Evolutionary conservation across 805 yeast genomes (phyloP), one percentile per base, ranked within the genome.

Genomic region (Kodamaea sagamina): DNA sequence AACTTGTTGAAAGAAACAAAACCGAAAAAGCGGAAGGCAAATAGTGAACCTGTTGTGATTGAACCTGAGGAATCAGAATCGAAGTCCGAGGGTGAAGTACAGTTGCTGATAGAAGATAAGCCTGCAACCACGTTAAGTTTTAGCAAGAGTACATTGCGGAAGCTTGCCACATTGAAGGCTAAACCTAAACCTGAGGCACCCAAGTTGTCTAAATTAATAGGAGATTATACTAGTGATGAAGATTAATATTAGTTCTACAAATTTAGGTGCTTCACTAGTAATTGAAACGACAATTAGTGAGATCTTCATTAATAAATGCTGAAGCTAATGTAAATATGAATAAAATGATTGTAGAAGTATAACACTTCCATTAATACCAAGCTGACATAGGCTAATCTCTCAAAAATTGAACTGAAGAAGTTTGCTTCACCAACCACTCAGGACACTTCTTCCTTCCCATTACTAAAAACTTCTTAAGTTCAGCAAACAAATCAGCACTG

Each of bases 401-500:
- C 17, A 56, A 38, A 3, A 35, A 16, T 28, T 12, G 34, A 6
- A 29, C 19, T 8, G 29, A 19, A 8, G 29, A 25, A 1, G 42
- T 31, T 24, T 39, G 29, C 32, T 42, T 43, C 16, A 36, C 22
- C 15, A 62, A 40, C 65, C 66, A 63, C 22, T 53, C 57, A 1
- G 69, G 69, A 16, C 57, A 47, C 42, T 52, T 59, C 43, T 55
- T 54, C 4, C 63, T 57, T 10, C 71, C 68, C 27, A 51, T 56
- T n/a, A 58, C 52, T 40, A 83, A 62, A 63, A 79, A 74, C 49
- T 67, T 66, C 57, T 71, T 69, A 54, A 82, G 60, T 48, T 76
- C 82, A 41, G 63, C 61, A 42, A 84, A 71, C 1, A 81, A 65
- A 1, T 67, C 75, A 10, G 65, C 61, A 52, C 85, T 90, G 3